phyloP scores from a whole-genome alignment of 192 early-diverging fungal species.

The Gonapodya sp. region DNA sequence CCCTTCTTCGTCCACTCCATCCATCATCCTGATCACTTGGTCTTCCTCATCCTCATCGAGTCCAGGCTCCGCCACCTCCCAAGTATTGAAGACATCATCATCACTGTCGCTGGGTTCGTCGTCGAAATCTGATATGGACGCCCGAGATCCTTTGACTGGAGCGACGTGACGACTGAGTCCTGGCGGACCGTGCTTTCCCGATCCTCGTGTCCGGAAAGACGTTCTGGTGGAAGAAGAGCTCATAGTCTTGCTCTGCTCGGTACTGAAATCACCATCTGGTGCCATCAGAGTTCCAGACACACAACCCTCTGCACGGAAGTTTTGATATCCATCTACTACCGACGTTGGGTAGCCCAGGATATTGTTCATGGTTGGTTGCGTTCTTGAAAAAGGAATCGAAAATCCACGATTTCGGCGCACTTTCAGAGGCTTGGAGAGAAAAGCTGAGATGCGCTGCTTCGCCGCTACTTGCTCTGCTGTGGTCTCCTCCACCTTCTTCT shows the following conservation, averaged over 20 bases:
- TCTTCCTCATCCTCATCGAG: neutral
- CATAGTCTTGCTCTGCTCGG: neutral
- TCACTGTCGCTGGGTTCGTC: neutral
- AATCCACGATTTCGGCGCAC: neutral
- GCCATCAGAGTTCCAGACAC: neutral
- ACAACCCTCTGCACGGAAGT: neutral
- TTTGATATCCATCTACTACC: neutral
- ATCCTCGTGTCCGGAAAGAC: too few relatives aligned
- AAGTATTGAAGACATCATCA: neutral
- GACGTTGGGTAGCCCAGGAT: neutral
- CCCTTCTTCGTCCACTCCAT: neutral
- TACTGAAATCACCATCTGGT: neutral
- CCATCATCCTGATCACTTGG: neutral
- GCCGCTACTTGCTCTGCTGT: neutral
- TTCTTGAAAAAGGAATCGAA: neutral
- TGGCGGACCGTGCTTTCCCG: neutral
- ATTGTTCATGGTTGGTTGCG: neutral
- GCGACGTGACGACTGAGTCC: neutral
- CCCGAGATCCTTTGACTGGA: neutral
- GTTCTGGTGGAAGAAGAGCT: neutral
- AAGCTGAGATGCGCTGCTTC: neutral
- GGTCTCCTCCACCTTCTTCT: neutral
- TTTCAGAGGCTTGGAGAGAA: neutral
- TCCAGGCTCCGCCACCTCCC: neutral
- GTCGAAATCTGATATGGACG: neutral